Evolutionary conservation across 257 asterid species (phyloP).

Genomic region (Echites panduratus): DNA sequence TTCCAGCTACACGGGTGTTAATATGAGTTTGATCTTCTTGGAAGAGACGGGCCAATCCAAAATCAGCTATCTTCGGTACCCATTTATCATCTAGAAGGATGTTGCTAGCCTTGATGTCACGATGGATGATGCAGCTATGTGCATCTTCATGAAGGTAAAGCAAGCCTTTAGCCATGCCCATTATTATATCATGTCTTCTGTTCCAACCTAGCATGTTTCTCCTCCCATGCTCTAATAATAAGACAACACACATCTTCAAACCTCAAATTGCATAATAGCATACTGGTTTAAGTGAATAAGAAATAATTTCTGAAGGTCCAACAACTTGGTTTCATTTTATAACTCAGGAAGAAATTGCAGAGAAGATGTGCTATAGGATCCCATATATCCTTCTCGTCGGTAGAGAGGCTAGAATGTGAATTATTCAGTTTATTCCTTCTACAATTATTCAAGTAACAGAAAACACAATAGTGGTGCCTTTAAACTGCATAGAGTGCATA

Average conservation of each 20-base stretch:
- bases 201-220: constrained; percentile 65
- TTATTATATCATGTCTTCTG: constrained; percentile 59
- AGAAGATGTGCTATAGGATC: background rate
- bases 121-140: constrained; percentile 66
- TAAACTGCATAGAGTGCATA: background rate
- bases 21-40: constrained; percentile 74
- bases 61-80: constrained; percentile 93
- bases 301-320: background rate
- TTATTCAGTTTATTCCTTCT: background rate
- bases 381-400: background rate
- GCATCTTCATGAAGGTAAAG: constrained; percentile 89
- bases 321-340: background rate
- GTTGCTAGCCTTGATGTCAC: constrained; percentile 94
- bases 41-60: constrained; percentile 87
- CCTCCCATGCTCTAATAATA: constrained; percentile 48
- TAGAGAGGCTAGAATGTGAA: background rate
- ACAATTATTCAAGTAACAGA: background rate
- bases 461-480: background rate
- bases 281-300: background rate
- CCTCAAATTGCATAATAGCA: background rate
- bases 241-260: constrained; percentile 17
- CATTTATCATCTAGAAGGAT: constrained; percentile 80
- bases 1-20: constrained; percentile 86
- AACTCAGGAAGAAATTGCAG: background rate
- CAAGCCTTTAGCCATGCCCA: constrained; percentile 80